Evolutionary conservation across 208 protist genomes (phyloP), one percentile per base, ranked within the genome.

Genomic region (Trypanosoma melophagium): DNA sequence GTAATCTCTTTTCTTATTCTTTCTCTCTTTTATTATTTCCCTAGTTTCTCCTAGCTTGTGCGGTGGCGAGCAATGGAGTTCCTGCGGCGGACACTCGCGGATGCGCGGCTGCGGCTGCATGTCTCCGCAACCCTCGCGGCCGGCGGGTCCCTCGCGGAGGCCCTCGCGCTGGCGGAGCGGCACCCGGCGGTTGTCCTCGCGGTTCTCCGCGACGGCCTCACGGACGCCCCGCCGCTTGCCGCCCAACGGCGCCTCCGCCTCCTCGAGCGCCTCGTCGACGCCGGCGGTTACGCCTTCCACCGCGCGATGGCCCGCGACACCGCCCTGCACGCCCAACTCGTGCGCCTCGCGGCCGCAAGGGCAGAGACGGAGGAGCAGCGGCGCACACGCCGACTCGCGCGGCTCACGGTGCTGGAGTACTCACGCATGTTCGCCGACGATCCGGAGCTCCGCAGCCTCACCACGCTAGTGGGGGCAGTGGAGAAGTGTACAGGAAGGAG

Each of bases 341-440:
- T 96, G 17, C 63, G 67, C 19, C 59, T 94, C 1, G 88, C 88
- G 0, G 62, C 80, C 28, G 57, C 44, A 44, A 80, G 87, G 9
- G 77, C 74, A 12, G 82, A 89, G 53, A 80, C 71, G 45, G 69
- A 67, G 47, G 67, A 57, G n/a, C 82, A 89, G 51, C 81, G 87
- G n/a, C 54, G 70, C 3, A 74, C 67, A 21, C 90, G 90, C 44
- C 81, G 86, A 3, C 74, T 87, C 10, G 83, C 86, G 7, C 79
- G 90, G 0, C 75, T 94, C 50, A 89, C 83, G 14, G 50, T 96
- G 25, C 74, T 96, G 40, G 87, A 96, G 72, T 96, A 91, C 70
- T 93, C 86, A 0, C 87, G 90, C 49, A 86, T 92, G 66, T 96
- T 96, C 60, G 80, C 79, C 25, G 87, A 93, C 60, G 86, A 92